These are phyloP conservation scores for Clathrospora elynae DNA, from an alignment of 2,329 filamentous ascomycete species.

Conservation along the genomic window DNA sequence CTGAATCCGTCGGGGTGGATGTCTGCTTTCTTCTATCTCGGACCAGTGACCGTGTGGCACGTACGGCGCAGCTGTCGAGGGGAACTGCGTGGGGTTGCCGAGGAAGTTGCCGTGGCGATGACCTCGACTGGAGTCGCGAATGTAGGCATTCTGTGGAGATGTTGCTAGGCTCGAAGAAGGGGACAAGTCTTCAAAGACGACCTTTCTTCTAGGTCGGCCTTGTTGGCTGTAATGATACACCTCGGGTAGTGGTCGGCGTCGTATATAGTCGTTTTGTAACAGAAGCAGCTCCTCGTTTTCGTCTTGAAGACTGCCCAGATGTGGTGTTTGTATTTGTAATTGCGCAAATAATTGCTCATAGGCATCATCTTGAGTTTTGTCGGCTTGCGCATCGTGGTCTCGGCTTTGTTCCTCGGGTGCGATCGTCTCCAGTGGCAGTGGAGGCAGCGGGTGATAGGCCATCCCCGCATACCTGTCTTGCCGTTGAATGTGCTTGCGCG, in stretches of 20 bases:
- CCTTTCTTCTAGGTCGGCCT: neutral
- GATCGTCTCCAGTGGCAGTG: conserved; percentile 15
- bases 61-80: conserved; percentile 1
- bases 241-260: too few relatives aligned
- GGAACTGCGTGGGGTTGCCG: conserved; percentile 3
- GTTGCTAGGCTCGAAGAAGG: neutral
- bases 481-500: conserved; percentile 2
- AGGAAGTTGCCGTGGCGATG: neutral
- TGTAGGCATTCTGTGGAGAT: neutral
- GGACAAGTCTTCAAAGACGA: neutral
- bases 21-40: conserved; percentile 1
- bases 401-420: neutral
- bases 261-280: too few relatives aligned
- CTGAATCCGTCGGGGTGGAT: conserved; percentile 3
- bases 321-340: neutral
- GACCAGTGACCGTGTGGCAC: conserved; percentile 4
- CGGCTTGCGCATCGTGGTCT: neutral
- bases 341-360: neutral
- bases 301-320: neutral
- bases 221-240: too few relatives aligned
- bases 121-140: neutral
- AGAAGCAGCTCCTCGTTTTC: neutral
- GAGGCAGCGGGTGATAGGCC: conserved; percentile 17
- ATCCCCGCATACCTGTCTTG: neutral
- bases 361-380: neutral